Evolutionary conservation across 352 stramenopile genomes (phyloP).

Genomic region (Blastocystis sp.): DNA sequence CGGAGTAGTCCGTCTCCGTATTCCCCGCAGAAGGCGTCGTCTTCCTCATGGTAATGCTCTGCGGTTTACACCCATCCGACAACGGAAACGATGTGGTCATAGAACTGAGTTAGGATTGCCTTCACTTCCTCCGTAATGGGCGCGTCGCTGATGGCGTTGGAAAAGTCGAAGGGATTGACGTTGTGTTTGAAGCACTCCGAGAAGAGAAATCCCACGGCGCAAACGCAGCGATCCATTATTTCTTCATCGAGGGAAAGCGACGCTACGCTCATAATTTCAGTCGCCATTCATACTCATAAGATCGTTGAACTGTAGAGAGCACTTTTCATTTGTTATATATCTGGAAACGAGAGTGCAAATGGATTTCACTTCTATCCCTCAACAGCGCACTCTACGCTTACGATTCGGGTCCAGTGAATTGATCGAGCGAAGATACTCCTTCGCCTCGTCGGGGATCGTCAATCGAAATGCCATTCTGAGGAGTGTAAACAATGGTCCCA

Average conservation of each 20-base stretch:
- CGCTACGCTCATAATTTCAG: background rate
- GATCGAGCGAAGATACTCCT: conserved; percentile 5
- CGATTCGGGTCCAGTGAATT: conserved; percentile 1
- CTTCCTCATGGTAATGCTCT: background rate
- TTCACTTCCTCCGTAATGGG: background rate
- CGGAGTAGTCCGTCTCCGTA: background rate
- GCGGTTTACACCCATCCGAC: background rate
- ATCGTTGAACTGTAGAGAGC: background rate
- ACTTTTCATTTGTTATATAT: conserved; percentile 20
- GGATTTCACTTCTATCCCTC: conserved; percentile 16
- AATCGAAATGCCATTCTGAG: conserved; percentile 43
- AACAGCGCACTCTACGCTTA: background rate
- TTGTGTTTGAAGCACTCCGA: conserved; percentile 43
- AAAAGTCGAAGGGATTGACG: conserved; percentile 59
- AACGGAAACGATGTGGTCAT: conserved; percentile 26
- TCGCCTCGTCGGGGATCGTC: background rate
- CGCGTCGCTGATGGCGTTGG: background rate
- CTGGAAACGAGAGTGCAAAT: conserved; percentile 39
- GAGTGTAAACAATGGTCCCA: background rate
- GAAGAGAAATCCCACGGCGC: conserved; percentile 25
- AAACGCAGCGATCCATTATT: conserved; percentile 22
- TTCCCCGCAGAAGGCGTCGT: background rate
- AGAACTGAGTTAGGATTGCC: conserved; percentile 30
- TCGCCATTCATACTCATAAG: background rate
- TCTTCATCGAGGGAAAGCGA: background rate